Evolutionary conservation across 768 basidiomycete species (phyloP), one percentile per base, ranked within the genome.

Genomic region (Lactifluus volemus): DNA sequence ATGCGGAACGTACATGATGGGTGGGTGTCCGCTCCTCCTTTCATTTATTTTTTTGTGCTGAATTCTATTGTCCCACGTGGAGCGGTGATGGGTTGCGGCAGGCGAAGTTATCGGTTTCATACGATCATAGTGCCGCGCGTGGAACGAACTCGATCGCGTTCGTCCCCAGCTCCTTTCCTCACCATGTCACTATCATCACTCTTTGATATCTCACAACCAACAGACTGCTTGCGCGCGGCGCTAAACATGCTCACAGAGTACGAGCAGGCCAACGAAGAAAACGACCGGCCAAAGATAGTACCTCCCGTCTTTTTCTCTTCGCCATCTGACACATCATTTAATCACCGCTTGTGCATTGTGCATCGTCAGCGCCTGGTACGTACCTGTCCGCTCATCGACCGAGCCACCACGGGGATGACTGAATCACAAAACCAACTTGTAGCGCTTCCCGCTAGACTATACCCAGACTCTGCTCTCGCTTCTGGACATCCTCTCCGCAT

Each of bases 381-480:
- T 76, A 59, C n/a, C 61, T 38, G 19, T 49, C 39, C 48, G 21
- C 10, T 38, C 11, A 55, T 10, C 58, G 19, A 41, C 39, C 51
- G n/a, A 19, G 25, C 38, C 44, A 21, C 29, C 12, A 58, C 32
- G 25, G 34, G 11, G 25, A 63, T 50, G n/a, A 57, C 49, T 19
- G 8, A 19, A 47, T 9, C 25, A 25, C 25, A 25, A 44, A 36
- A 30, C 34, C 55, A 29, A 56, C 10, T 25, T 54, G 55, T 64
- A 93, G 92, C 88, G 93, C n/a, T 95, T 94, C 73, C 77, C 86
- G 3, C 72, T 92, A 95, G 25, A 25, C 72, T 95, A 96, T 70
- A 86, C 90, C 65, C 88, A 95, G 73, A 89, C 89, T 10, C 81
- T 94, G 39, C 82, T 92, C 55, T 91, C 92, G 38, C 83, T 93